Evolutionary conservation across 768 basidiomycete species (phyloP).

Genomic region (Lactifluus pinguis): DNA sequence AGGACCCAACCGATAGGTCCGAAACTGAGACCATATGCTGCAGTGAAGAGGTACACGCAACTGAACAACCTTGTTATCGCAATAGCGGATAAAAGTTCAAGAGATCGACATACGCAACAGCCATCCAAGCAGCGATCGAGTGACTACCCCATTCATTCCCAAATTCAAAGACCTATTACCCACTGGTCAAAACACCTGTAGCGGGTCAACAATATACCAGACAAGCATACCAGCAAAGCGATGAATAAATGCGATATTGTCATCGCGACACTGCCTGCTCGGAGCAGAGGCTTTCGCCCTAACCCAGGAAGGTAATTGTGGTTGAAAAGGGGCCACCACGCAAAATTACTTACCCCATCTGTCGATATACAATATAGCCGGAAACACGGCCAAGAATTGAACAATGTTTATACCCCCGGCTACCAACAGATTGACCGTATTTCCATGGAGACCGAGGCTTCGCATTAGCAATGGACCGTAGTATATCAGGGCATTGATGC

Average conservation of each 20-base stretch:
- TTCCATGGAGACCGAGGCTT: constrained; percentile 53
- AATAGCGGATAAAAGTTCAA: neutral
- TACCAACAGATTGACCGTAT: constrained; percentile 52
- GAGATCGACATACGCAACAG: constrained; percentile 47
- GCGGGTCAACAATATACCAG: neutral
- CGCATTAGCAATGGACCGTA: constrained; percentile 69
- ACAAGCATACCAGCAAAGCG: constrained; percentile 44
- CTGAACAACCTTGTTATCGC: constrained; percentile 11
- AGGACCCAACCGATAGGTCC: constrained; percentile 82
- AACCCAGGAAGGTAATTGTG: neutral
- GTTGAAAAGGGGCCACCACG: neutral
- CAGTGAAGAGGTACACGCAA: constrained; percentile 65
- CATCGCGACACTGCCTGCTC: constrained; percentile 61
- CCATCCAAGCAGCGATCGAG: constrained; percentile 50
- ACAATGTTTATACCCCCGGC: constrained; percentile 74
- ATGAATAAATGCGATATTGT: constrained; percentile 53
- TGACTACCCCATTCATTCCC: constrained; percentile 52
- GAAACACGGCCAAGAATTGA: constrained; percentile 67
- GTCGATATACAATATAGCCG: constrained; percentile 66
- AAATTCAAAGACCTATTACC: constrained; percentile 37
- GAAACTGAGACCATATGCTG: constrained; percentile 66
- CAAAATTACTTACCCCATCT: constrained; percentile 33
- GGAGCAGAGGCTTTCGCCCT: constrained; percentile 60
- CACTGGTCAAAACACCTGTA: neutral
- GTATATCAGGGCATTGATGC: constrained; percentile 77